Evolutionary conservation across 352 stramenopile species (phyloP), one percentile per base, ranked within the genome.

Genomic region (Phytophthora meadii): DNA sequence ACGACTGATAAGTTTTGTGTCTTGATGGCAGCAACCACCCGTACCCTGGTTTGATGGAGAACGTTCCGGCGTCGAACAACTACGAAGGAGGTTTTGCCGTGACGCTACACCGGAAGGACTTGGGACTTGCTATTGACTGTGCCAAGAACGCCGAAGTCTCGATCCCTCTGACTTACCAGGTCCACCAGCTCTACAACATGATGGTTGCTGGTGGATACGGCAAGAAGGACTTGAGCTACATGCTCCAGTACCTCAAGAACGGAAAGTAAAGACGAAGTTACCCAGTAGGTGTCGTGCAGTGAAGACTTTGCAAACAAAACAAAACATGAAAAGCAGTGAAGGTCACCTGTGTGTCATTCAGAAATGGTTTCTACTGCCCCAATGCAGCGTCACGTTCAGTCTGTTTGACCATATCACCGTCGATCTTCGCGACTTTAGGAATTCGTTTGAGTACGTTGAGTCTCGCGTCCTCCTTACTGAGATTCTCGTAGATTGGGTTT

Each of bases 61-160:
- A 90, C 64, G 89, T 98, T 52, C 85, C 96, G 15, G 77, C 93
- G 24, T 89, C 88, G 14, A 92, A 93, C 74, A 74, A 90, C 71
- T 93, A 98, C 76, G 87, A 97, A 79, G 79, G 88, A 59, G 82
- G 95, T 2, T 98, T 99, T 68, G 89, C 85, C 11, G 86, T 88
- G 12, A 79, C 81, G 45, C 82, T 99, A 8, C 98, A 99, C 92
- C 87, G 98, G 48, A 99, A 99, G 76, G 97, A 99, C 78, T 74
- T 99, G 4, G 90, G 90, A 10, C 87, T 99, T 44, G 97, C 95
- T 5, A 82, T 98, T 22, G 87, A 97, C 63, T 93, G 88, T 25
- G 94, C 86, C 61, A 96, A 97, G 66, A 69, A 81, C 34, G 84
- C 91, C 5, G 83, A 90, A 47, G 87, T 90, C 36, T 84, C 87